Base-by-base conservation (phyloP, 345 rosid species). In the Camelina laxa region DNA sequence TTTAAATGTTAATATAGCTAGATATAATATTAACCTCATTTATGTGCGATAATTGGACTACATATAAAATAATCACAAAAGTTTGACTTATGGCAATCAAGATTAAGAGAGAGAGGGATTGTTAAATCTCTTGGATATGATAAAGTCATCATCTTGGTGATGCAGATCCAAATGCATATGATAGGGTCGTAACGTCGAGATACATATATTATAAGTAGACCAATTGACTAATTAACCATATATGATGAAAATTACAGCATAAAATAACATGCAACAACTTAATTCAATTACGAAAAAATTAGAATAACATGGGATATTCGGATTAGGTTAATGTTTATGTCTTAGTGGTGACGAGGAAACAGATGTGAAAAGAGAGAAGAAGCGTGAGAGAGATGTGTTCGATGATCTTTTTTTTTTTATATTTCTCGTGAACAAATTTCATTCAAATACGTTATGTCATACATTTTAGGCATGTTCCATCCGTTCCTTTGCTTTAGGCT, bases 131-230 rank as follows among this genome's bases (percentile, higher is more conserved):
- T 64, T 38, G 75, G 72, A 55, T 63, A 70, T 77, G 67, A 64
- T 77, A 77, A 76, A 76, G 67, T 77, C 67, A 70, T 65, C 62
- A 70, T 70, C 75, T 47, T 57, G 67, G 72, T 70, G 80, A 77
- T 76, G 76, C 76, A 70, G 80, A 70, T 70, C 76, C 76, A 70
- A 63, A 71, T 57, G 80, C 66, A 70, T 55, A 76, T 57, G 47
- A 54, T 65, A 77, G 61, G 62, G 54, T 70, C 66, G 48, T 70
- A 70, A 76, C 67, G 67, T 64, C 30, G 60, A 70, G 47, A 36
- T 42, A 17, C 68, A 67, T 70, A 76, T 56, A 70, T 24, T 76
- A 70, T 38, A 77, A 55, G 48, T 39, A 47, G 65, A 64, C 54
- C n/a, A 77, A 65, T 70, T 57, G 67, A 70, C 76, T 70, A 77